Conservation (phyloP, 441 rosid genomes). For the Erysimum cheiri region DNA sequence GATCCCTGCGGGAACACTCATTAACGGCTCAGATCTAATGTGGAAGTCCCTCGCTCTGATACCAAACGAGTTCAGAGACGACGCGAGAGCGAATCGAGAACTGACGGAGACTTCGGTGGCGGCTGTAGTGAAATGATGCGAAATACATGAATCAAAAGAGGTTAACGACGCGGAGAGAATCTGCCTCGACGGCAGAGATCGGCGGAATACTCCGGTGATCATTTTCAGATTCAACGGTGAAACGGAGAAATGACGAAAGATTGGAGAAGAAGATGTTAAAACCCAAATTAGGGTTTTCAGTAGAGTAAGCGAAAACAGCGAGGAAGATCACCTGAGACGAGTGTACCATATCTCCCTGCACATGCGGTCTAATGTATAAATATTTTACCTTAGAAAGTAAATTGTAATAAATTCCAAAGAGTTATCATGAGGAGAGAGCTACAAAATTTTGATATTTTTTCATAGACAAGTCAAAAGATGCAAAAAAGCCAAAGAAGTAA, state of each 20-base stretch:
- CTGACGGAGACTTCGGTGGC: slow-evolving; percentile 25
- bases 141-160: slow-evolving; percentile 39
- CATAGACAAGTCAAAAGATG: neutral
- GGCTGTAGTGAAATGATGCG: slow-evolving; percentile 35
- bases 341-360: neutral
- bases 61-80: slow-evolving; percentile 24
- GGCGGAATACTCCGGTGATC: slow-evolving; percentile 46
- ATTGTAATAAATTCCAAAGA: no score
- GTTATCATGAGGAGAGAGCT: neutral
- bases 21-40: slow-evolving; percentile 55
- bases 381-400: no score
- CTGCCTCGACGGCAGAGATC: slow-evolving; percentile 42
- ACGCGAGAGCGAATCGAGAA: slow-evolving; percentile 25
- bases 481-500: neutral
- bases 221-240: slow-evolving; percentile 32
- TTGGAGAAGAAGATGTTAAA: neutral
- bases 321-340: slow-evolving; percentile 10
- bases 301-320: neutral
- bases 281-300: slow-evolving; percentile 36
- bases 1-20: slow-evolving; percentile 40
- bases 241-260: neutral
- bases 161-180: slow-evolving; percentile 41
- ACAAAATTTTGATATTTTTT: neutral
- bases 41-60: slow-evolving; percentile 47
- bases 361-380: no score